Percentiles rank a stretch among this genome's conserved stretches.
Conservation (phyloP, 768 basidiomycete genomes). For the Amanita exitialis region DNA sequence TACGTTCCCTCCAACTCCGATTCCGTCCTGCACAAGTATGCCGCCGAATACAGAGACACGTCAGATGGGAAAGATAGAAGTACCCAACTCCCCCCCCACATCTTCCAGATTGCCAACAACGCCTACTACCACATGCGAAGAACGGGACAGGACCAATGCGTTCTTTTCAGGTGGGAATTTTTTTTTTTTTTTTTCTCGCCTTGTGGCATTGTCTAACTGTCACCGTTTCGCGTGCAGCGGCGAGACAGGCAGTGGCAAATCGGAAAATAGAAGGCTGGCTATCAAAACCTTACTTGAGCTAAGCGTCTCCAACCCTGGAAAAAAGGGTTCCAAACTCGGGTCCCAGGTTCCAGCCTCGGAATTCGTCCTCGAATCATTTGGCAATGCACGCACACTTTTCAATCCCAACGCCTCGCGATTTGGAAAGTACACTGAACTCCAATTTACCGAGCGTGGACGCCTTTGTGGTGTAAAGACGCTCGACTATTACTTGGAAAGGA, state of each 20-base stretch:
- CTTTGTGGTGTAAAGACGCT: conserved; percentile 88
- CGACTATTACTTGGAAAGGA: conserved; percentile 92
- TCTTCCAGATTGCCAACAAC: conserved; percentile 86
- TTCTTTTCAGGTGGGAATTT: conserved; percentile 66
- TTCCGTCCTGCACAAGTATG: conserved; percentile 76
- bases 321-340: conserved; percentile 88
- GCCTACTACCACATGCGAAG: conserved; percentile 95
- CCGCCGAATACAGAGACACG: conserved; percentile 75
- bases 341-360: conserved; percentile 85
- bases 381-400: conserved; percentile 83
- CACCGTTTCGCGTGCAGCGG: conserved; percentile 40
- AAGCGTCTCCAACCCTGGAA: conserved; percentile 78
- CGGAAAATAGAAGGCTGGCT: conserved; percentile 80
- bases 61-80: conserved; percentile 40
- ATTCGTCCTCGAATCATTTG: conserved; percentile 93
- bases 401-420: conserved; percentile 95
- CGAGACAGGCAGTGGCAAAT: conserved; percentile 90
- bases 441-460: conserved; percentile 89
- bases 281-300: conserved; percentile 92
- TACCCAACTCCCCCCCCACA: conserved; percentile 58
- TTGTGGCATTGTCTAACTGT: not conserved
- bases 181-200: conserved; percentile 2
- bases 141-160: conserved; percentile 87
- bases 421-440: conserved; percentile 96
- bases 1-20: conserved; percentile 80